A percentile compares a stretch with the other conserved stretches of the same genome.
Conservation (phyloP, 75 land plant genomes). For the Pinus tabuliformis region DNA sequence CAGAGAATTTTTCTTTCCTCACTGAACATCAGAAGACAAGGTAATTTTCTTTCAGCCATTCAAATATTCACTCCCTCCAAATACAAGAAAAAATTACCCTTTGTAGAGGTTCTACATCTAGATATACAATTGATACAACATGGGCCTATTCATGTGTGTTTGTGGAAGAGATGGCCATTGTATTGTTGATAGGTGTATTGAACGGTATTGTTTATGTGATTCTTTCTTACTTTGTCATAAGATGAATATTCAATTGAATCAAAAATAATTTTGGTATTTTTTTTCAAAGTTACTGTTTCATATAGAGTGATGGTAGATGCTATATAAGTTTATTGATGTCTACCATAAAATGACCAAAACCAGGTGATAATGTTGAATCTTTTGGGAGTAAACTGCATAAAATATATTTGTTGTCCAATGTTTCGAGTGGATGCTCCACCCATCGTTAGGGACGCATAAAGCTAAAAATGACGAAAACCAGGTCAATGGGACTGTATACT, state of each 20-base stretch:
- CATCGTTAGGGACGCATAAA: too few relatives aligned
- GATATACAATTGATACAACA: not conserved
- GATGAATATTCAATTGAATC: not conserved
- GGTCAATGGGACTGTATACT: too few relatives aligned
- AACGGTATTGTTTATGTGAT: not conserved
- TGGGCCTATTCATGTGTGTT: not conserved
- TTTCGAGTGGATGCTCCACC: too few relatives aligned
- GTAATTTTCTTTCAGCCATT: conserved; percentile 19
- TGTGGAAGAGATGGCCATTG: not conserved
- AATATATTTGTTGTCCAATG: too few relatives aligned
- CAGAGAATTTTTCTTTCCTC: conserved; percentile 26
- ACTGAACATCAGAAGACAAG: conserved; percentile 47
- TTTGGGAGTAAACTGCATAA: too few relatives aligned
- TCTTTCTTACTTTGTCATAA: not conserved
- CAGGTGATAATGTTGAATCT: too few relatives aligned
- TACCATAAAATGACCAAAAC: too few relatives aligned
- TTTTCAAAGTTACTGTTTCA: not conserved
- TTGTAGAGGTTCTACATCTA: not conserved
- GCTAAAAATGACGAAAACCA: too few relatives aligned
- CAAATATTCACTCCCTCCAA: not conserved
- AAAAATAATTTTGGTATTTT: not conserved
- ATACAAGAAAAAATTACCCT: not conserved
- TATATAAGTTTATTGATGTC: too few relatives aligned
- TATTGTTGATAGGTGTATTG: not conserved
- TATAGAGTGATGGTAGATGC: not conserved